Base-by-base conservation (phyloP, 768 basidiomycete species). In the Artomyces pyxidatus region DNA sequence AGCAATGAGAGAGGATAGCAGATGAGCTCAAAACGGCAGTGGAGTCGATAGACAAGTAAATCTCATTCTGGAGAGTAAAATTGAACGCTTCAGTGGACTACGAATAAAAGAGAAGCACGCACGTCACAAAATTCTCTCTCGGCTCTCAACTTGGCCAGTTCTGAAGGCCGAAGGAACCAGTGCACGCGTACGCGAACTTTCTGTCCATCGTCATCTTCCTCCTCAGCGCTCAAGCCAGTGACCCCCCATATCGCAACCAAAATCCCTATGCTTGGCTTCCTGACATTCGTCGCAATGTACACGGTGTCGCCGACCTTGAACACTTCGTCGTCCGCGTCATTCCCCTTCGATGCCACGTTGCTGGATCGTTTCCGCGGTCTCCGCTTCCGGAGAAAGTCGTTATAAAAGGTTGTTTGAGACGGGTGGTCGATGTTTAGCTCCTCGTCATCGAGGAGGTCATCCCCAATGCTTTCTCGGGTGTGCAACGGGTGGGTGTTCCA, bases 121-220 rank as follows among this genome's bases (percentile, higher is more conserved):
- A 87, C 87, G 65, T 82, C 73, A 39, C 67, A 58, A 60, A 82
- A 75, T 16, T 78, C 75, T 37, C 85, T 72, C 53, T 76, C 75
- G 1, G 77, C 78, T 11, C 86, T 71, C 45, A 80, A 66, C 22
- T 66, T 65, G 6, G 85, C 74, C 50, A 88, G 66, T 60, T 89
- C 80, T 0, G 67, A 64, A 1, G 85, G 85, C 27, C 79, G 67
- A 52, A 85, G 65, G 58, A 89, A 90, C 87, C 86, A 90, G 56
- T 88, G 87, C 21, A 89, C 65, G 23, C 76, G 72, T 21, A 85
- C 63, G 48, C 76, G 71, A 70, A 81, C 78, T 11, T 44, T 37
- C 30, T 63, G 56, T 2, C 58, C 59, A 28, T 66, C 62, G n/a
- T 60, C 60, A 29, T 68, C 63, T 21, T 46, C 58, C 7, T 55